Base-by-base conservation (phyloP, 352 stramenopile genomes). In the Phytopythium kandeliae region DNA sequence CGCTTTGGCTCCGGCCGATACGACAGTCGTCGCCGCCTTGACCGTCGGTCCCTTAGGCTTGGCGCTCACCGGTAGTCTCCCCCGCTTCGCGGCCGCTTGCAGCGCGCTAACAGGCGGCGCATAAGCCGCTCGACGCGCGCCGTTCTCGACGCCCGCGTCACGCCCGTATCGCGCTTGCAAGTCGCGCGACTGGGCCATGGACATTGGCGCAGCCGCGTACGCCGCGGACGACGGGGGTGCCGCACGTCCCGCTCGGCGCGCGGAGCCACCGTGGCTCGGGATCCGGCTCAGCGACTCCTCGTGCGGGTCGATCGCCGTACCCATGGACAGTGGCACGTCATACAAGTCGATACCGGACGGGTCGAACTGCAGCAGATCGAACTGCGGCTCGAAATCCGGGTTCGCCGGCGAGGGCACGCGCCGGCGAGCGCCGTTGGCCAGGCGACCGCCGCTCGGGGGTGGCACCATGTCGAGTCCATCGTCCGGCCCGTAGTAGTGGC, bases 381-480 rank as follows among this genome's bases (percentile, higher is more conserved):
- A 49, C 19, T 48, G 38, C 13, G 28, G 37, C 30, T 38, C 38
- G 21, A 55, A 55, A 19, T 40, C 30, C 11, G 21, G 36, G 30
- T n/a, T 41, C 24, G 34, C 30, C 7, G 37, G 51, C 12, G 51
- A 43, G 10, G 30, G 17, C 28, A 28, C 28, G 19, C 51, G 51
- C 21, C 35, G 17, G 12, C 31, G 16, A 9, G 34, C 41, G 15
- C 46, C 17, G 16, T 3, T 15, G 6, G 19, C 50, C 53, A 41
- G 53, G 58, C 19, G 53, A 47, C 21, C 60, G 36, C n/a, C 64
- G 67, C n/a, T n/a, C n/a, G n/a, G n/a, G n/a, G n/a, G n/a, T n/a
- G n/a, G n/a, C n/a, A n/a, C n/a, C n/a, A n/a, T n/a, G n/a, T n/a
- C n/a, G n/a, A n/a, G n/a, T n/a, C n/a, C n/a, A n/a, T n/a, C n/a